These are phyloP conservation scores for Ustilago trichophora DNA, from an alignment of 1,284 basidiomycete genomes.

Conservation along the genomic window DNA sequence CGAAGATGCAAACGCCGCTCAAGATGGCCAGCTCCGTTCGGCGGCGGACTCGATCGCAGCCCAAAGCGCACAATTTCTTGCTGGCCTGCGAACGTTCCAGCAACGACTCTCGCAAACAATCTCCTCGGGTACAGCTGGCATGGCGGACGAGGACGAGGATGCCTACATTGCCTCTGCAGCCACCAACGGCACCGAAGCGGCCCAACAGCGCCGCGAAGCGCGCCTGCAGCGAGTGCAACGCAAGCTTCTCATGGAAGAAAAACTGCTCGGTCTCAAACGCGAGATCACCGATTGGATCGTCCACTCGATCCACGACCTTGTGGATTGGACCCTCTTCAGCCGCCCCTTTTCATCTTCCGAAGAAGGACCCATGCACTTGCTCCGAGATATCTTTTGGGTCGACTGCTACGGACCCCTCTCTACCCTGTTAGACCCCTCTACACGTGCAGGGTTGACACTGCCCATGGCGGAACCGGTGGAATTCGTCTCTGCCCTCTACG, in stretches of 20 bases:
- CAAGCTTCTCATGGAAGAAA: slow-evolving; percentile 43
- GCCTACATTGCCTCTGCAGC: slow-evolving; percentile 1
- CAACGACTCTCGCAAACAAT: slow-evolving; percentile 37
- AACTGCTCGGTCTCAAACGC: slow-evolving; percentile 40
- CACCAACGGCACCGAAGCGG: slow-evolving; percentile 3
- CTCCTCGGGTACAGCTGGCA: slow-evolving; percentile 17
- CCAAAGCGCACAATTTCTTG: slow-evolving; percentile 30
- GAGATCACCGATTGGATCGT: slow-evolving; percentile 47
- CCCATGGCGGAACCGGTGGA: slow-evolving; percentile 26
- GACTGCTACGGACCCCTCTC: slow-evolving; percentile 33
- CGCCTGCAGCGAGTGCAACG: slow-evolving; percentile 35
- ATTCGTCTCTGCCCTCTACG: slow-evolving; percentile 36
- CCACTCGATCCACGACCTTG: slow-evolving; percentile 18
- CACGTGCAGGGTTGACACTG: slow-evolving; percentile 23
- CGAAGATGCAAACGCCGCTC: slow-evolving; percentile 1
- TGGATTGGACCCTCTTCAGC: slow-evolving; percentile 23
- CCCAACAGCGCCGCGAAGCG: slow-evolving; percentile 24
- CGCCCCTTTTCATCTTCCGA: slow-evolving; percentile 1
- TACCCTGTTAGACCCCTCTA: slow-evolving; percentile 29
- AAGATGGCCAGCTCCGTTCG: slow-evolving; percentile 7
- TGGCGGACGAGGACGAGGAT: slow-evolving; percentile 21
- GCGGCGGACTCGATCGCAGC: slow-evolving; percentile 8
- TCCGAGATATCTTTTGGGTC: slow-evolving; percentile 34
- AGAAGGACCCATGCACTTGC: slow-evolving; percentile 9
- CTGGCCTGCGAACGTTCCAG: slow-evolving; percentile 37